Evolutionary conservation across 2,329 filamentous ascomycete species (phyloP).

Genomic region (Rhinocladiella similis): DNA sequence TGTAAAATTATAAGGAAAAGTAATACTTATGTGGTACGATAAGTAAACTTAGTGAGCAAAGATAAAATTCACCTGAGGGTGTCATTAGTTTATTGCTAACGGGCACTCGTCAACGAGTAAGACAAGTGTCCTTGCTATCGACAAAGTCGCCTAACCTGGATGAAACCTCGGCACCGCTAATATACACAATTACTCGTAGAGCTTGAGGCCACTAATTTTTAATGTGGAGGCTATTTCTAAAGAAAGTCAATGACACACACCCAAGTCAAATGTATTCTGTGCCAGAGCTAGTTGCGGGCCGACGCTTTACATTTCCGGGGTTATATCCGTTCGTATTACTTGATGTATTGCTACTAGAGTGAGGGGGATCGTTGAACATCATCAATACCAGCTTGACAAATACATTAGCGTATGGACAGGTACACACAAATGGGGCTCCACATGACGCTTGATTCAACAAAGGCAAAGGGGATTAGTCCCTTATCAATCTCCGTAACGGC

Average conservation of each 20-base stretch:
- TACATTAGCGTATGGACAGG: conserved; percentile 6
- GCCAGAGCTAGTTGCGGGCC: conserved; percentile 4
- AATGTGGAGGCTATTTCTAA: too few relatives aligned
- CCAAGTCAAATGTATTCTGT: conserved; percentile 3
- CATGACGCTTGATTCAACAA: conserved; percentile 4
- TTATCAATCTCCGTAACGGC: conserved; percentile 6
- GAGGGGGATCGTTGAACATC: conserved; percentile 5
- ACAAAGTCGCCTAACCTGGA: conserved; percentile 4
- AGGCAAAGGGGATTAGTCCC: conserved; percentile 4
- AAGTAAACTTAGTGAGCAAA: conserved; percentile 6
- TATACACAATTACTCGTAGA: conserved; percentile 5
- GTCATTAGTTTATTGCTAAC: conserved; percentile 6
- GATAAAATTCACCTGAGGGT: conserved; percentile 5
- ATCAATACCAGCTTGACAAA: conserved; percentile 6
- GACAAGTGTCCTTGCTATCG: conserved; percentile 2
- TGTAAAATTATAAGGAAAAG: conserved; percentile 7
- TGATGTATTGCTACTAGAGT: conserved; percentile 5
- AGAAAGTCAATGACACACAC: too few relatives aligned
- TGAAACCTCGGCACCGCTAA: conserved; percentile 4
- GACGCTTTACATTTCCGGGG: conserved; percentile 4
- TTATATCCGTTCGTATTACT: conserved; percentile 6
- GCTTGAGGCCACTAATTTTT: conserved; percentile 6
- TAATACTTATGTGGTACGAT: conserved; percentile 6
- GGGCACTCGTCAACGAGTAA: conserved; percentile 4
- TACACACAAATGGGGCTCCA: conserved; percentile 4